phyloP scores from a whole-genome alignment of 2,329 filamentous ascomycete genomes.

The Aspergillus calidoustus region DNA sequence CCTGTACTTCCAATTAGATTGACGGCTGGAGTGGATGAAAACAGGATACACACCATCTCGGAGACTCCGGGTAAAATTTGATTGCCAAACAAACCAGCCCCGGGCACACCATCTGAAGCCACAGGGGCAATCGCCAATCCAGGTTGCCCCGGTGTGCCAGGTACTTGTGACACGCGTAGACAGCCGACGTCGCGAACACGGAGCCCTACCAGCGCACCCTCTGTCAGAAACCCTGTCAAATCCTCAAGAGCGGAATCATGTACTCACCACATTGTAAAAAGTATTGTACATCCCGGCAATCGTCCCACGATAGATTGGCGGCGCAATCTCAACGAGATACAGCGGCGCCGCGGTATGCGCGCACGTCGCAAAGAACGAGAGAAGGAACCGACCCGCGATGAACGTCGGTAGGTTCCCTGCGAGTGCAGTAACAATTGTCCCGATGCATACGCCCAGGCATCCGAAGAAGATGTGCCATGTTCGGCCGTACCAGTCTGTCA shows the following conservation, averaged over 20 bases:
- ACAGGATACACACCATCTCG: too few species aligned
- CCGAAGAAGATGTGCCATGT: conserved; percentile 16
- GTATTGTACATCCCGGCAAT: conserved; percentile 21
- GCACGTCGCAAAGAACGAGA: conserved; percentile 19
- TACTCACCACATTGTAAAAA: conserved; percentile 14
- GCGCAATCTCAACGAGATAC: conserved; percentile 17
- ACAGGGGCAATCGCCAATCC: conserved; percentile 18
- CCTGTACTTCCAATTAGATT: conserved; percentile 4
- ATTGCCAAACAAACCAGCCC: conserved; percentile 17
- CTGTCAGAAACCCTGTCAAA: too few species aligned
- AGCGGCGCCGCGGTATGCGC: conserved; percentile 18
- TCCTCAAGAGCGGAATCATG: too few species aligned
- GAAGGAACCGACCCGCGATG: conserved; percentile 14
- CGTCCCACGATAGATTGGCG: conserved; percentile 13
- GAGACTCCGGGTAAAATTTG: conserved; percentile 18
- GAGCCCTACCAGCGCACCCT: conserved; percentile 7
- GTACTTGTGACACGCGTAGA: conserved; percentile 15
- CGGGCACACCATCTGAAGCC: conserved; percentile 19
- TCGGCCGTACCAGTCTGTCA: conserved; percentile 18
- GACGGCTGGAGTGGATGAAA: too few species aligned
- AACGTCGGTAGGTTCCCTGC: conserved; percentile 10
- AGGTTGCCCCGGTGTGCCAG: neutral
- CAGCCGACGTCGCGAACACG: conserved; percentile 15
- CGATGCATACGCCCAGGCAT: conserved; percentile 18
- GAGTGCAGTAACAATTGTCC: conserved; percentile 11